phyloP scores from a whole-genome alignment of 1,139 yeast species.

The Debaryomyces sp. region DNA sequence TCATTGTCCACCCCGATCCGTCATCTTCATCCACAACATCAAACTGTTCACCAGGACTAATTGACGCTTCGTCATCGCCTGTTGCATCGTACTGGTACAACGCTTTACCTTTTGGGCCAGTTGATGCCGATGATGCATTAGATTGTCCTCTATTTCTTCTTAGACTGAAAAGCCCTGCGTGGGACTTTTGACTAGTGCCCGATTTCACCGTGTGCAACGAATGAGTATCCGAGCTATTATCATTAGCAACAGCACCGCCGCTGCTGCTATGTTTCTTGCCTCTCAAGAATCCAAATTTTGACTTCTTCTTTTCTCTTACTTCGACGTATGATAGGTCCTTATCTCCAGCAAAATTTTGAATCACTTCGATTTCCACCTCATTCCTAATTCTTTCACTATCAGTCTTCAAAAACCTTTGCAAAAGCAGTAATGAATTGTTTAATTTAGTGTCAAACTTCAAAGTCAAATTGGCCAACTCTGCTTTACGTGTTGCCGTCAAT shows the following conservation, averaged over 20 bases:
- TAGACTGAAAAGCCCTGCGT: conserved; percentile 40
- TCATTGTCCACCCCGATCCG: conserved; percentile 94
- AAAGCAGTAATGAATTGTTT: conserved; percentile 53
- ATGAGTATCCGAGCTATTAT: conserved; percentile 25
- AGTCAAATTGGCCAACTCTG: conserved; percentile 34
- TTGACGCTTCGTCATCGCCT: conserved; percentile 74
- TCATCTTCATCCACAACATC: conserved; percentile 68
- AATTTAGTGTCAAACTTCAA: conserved; percentile 58
- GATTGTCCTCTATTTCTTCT: conserved; percentile 33
- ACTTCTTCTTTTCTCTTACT: conserved; percentile 50
- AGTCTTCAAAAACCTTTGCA: conserved; percentile 67
- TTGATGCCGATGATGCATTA: conserved; percentile 19
- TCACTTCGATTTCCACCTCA: conserved; percentile 89
- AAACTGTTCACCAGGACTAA: conserved; percentile 64
- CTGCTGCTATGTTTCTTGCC: conserved; percentile 18
- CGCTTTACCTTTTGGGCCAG: conserved; percentile 49
- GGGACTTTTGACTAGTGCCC: conserved; percentile 24
- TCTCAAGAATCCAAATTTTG: conserved; percentile 54
- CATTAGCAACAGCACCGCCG: conserved; percentile 14
- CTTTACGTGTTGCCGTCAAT: conserved; percentile 37
- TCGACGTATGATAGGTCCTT: conserved; percentile 60
- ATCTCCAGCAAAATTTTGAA: conserved; percentile 84
- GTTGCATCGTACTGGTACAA: conserved; percentile 68
- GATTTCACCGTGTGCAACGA: conserved; percentile 39
- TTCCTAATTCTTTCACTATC: conserved; percentile 74